phyloP scores from a whole-genome alignment of 1,284 basidiomycete species.

The Pisolithus thermaeus region DNA sequence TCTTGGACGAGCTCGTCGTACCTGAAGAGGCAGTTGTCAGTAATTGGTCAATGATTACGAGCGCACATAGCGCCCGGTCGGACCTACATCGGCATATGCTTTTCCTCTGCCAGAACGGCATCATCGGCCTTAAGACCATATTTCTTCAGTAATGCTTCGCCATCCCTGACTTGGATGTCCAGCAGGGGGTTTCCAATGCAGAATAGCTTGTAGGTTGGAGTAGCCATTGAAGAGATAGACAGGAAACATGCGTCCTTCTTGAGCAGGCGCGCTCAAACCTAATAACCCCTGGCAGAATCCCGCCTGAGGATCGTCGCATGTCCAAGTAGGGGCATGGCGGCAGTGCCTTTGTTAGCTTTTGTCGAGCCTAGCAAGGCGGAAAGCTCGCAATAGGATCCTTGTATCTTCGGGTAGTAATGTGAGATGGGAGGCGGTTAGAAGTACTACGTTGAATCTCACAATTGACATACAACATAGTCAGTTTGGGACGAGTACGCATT shows the following conservation, averaged over 20 bases:
- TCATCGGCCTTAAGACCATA: slow-evolving; percentile 94
- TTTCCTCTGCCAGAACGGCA: slow-evolving; percentile 90
- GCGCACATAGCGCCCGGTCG: background rate
- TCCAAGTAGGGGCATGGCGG: too few species aligned
- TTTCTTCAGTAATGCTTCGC: slow-evolving; percentile 82
- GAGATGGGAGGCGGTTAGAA: too few species aligned
- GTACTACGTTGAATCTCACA: too few species aligned
- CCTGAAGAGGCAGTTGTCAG: slow-evolving; percentile 35
- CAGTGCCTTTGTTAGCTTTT: too few species aligned
- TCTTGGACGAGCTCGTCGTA: slow-evolving; percentile 86
- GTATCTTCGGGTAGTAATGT: too few species aligned
- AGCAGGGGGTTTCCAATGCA: slow-evolving; percentile 88
- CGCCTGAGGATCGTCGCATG: too few species aligned
- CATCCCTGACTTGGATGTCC: slow-evolving; percentile 83
- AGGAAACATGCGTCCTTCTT: background rate
- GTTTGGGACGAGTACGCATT: too few species aligned
- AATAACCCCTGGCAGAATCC: too few species aligned
- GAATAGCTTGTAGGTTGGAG: slow-evolving; percentile 52
- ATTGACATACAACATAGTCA: too few species aligned
- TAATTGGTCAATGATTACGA: background rate
- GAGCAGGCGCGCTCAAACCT: too few species aligned
- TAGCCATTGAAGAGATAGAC: slow-evolving; percentile 8
- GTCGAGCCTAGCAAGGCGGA: too few species aligned
- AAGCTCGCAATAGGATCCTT: too few species aligned
- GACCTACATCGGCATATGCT: slow-evolving; percentile 79